Percentiles rank a stretch among this genome's conserved stretches.
phyloP scores from a whole-genome alignment of 495 filamentous ascomycete species.

The Friedmanniomyces simplex region DNA sequence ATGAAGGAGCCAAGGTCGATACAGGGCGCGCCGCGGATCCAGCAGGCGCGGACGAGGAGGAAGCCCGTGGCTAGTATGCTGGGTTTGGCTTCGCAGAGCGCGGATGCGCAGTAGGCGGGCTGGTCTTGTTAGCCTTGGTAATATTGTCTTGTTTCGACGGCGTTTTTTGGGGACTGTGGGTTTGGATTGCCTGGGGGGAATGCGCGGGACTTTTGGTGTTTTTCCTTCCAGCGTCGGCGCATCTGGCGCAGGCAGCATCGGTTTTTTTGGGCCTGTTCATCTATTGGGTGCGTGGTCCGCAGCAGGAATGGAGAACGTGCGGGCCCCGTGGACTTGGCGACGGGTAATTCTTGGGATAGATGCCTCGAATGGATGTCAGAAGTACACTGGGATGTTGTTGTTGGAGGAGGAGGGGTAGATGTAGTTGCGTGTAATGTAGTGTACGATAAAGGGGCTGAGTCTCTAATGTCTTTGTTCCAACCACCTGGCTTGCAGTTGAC shows the following conservation, averaged over 20 bases:
- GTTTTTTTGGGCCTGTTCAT: neutral
- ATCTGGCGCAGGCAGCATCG: neutral
- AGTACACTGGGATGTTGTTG: too few species aligned
- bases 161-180: neutral
- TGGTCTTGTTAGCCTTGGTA: too few species aligned
- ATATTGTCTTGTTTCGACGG: neutral
- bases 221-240: slow-evolving; percentile 1
- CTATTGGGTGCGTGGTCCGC: too few species aligned
- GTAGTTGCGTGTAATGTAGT: neutral
- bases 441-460: neutral
- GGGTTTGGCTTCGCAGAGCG: slow-evolving; percentile 13
- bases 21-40: slow-evolving; percentile 34
- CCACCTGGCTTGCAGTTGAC: too few species aligned
- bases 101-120: neutral
- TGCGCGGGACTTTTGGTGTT: too few species aligned
- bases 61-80: slow-evolving; percentile 33
- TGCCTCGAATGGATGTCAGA: neutral
- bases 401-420: neutral
- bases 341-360: neutral
- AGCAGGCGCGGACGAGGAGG: slow-evolving; percentile 28
- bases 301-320: neutral
- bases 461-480: too few species aligned
- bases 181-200: neutral
- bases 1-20: slow-evolving; percentile 63
- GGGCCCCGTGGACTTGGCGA: neutral